A percentile compares a stretch with the other conserved stretches of the same genome.
phyloP scores from a whole-genome alignment of 108 stramenopile species.

The Nannochloropsis granulata region DNA sequence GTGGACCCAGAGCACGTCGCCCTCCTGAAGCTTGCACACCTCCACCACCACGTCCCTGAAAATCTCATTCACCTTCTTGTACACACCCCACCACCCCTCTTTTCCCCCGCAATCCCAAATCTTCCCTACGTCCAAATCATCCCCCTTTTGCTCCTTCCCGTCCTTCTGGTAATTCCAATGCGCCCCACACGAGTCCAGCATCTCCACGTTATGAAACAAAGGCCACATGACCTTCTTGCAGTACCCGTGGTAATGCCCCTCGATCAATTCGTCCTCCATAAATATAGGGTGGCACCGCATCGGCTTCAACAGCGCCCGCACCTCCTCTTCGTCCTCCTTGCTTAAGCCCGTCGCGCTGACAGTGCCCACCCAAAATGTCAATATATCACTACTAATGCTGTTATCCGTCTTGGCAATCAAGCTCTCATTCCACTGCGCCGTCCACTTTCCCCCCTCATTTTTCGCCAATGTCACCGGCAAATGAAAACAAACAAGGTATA shows the following conservation, averaged over 20 bases:
- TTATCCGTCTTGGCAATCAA: slow-evolving; percentile 76
- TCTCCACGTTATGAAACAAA: slow-evolving; percentile 90
- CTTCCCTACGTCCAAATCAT: neutral
- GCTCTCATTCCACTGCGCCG: slow-evolving; percentile 78
- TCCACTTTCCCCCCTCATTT: slow-evolving; percentile 46
- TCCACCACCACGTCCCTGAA: slow-evolving; percentile 54
- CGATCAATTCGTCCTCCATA: slow-evolving; percentile 41
- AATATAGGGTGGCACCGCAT: slow-evolving; percentile 94
- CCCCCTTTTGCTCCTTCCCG: neutral
- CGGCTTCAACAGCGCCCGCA: slow-evolving; percentile 47
- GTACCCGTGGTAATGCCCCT: slow-evolving; percentile 76
- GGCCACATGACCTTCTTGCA: slow-evolving; percentile 97
- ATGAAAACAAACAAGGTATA: slow-evolving; percentile 79
- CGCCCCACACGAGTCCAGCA: slow-evolving; percentile 51
- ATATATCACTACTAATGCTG: slow-evolving; percentile 47
- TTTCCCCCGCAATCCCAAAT: neutral
- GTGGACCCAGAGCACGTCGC: slow-evolving; percentile 89
- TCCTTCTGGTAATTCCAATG: neutral
- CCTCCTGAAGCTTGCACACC: slow-evolving; percentile 39
- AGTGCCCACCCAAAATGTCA: slow-evolving; percentile 83
- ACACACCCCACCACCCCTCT: neutral
- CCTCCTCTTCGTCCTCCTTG: slow-evolving; percentile 54
- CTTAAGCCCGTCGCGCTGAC: slow-evolving; percentile 41
- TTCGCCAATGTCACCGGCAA: slow-evolving; percentile 71
- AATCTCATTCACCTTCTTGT: neutral